Evolutionary conservation across 495 filamentous ascomycete genomes (phyloP), one percentile per base, ranked within the genome.

Genomic region (Daldinia caldariorum): DNA sequence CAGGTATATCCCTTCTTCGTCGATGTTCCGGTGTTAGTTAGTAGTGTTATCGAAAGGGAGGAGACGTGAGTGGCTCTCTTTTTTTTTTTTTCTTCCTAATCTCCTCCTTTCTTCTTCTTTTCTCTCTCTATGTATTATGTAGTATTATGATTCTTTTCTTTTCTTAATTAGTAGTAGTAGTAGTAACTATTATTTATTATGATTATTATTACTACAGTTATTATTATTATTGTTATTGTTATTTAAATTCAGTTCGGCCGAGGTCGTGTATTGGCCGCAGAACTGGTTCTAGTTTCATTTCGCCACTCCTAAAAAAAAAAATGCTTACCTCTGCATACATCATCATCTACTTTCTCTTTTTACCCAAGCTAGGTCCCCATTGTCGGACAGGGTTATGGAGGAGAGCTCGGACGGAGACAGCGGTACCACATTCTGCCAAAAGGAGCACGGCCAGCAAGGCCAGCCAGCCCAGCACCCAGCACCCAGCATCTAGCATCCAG

Each of bases 371-470:
- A 61, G 58, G 63, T 65, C 56, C 56, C 58, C 76, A 73, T 75
- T 67, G 76, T 77, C 72, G 73, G 80, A 79, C 78, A 78, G 76
- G 76, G 76, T 74, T 79, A 74, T 72, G 60, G 75, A 69, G 49
- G 56, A 77, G 78, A 72, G 64, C 54, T 71, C 67, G 70, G 63
- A 70, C 67, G 69, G 71, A 65, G 72, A 76, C 63, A 63, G 73
- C 76, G 71, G 76, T 79, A 79, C 80, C 76, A 79, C 77, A 78
- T 78, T 75, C 76, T 80, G 76, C 77, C 75, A 76, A 67, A 74
- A 69, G 67, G 72, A 75, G 72, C 60, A 74, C 73, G 67, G 69
- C 74, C 64, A 78, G 76, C 43, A 47, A 16, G 43, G 43, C 43
- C 43, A 47, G 41, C 41, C 41, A 35, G 34, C 34, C 34, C 34